Base-by-base conservation (phyloP, 352 stramenopile species). In the Blastocystis sp. region DNA sequence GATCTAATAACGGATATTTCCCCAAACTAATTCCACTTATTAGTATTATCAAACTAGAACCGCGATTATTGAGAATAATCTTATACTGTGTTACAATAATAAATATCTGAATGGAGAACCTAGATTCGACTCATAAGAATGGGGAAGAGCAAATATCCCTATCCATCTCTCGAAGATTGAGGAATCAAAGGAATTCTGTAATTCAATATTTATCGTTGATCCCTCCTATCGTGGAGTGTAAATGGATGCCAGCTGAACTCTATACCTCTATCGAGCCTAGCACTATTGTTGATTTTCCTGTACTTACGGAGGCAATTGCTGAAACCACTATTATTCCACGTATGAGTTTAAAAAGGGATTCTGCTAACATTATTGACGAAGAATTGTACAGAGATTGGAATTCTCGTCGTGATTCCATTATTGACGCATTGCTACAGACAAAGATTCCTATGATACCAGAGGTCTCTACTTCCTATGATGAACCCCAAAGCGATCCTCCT, bases 391-490 rank as follows among this genome's bases (percentile, higher is more conserved):
- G 37, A 24, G 56, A 20, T 16, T 66, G 56, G 56, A 66, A 37
- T 66, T 66, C 56, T 13, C 18, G 24, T 26, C 16, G 50, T n/a
- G n/a, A 66, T 66, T n/a, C 20, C 18, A 53, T 78, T 9, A 39
- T 78, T 24, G 73, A 85, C 30, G 73, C 73, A 3, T 50, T 85
- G 24, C n/a, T 37, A 18, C 73, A 85, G 39, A 85, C 73, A 30
- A 68, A 37, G 30, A 24, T 85, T 34, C 73, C 73, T 53, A 20
- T 34, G 13, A 55, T 85, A 20, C 73, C 73, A 5, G 16, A 85
- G 43, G 5, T 13, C 43, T 50, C 45, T 16, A 30, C 20, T 39
- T 6, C 11, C 8, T 16, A 2, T 9, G 30, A 76, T 30, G 34
- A 45, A 41, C 26, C 26, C 6, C 8, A 47, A 24, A 16, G 24